Evolutionary conservation across 2,329 filamentous ascomycete species (phyloP), one percentile per base, ranked within the genome.

Genomic region (Xylariaceae sp.): DNA sequence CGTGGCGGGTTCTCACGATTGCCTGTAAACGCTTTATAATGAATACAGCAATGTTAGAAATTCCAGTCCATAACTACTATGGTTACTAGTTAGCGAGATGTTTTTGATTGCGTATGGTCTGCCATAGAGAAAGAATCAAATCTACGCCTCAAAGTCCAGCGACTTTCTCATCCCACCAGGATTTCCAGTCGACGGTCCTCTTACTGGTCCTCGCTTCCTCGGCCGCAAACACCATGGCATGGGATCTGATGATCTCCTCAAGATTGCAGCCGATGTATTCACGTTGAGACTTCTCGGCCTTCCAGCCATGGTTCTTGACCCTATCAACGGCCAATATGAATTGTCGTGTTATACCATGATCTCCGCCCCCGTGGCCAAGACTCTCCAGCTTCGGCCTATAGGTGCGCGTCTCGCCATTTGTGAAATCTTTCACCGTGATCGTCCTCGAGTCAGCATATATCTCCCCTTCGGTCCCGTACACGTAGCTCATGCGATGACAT

Each of bases 211-310:
- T 83, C 4, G 93, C 91, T 66, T 96, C 89, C 74, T 98, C 95
- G 0, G 93, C 95, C 20, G 91, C 93, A 77, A 97, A 99, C 0
- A 97, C 93, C 74, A 95, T 84, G 1, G 90, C 93, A 75, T 98
- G 95, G 68, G 91, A 96, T 47, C 89, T 81, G n/a, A 98, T 81
- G 1, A 89, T 85, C 69, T 98, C 95, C 54, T 96, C 91, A 7
- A 96, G 75, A 12, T 88, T 89, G 73, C 91, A 96, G 0, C 91
- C 92, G 21, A 98, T 79, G 69, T 88, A 85, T 67, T 86, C 79
- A 54, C 80, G 79, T 79, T 98, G 93, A 1, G 93, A 93, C 59
- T 82, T 81, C 41, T 81, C 76, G 0, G 89, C 88, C 23, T 77
- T 74, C 84, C 87, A 85, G 0, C 80, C 83, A 56, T 85, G 79